A percentile compares a stretch with the other conserved stretches of the same genome.
Evolutionary conservation across 441 rosid genomes (phyloP).

Genomic region (Euphorbia schlechtendalii): DNA sequence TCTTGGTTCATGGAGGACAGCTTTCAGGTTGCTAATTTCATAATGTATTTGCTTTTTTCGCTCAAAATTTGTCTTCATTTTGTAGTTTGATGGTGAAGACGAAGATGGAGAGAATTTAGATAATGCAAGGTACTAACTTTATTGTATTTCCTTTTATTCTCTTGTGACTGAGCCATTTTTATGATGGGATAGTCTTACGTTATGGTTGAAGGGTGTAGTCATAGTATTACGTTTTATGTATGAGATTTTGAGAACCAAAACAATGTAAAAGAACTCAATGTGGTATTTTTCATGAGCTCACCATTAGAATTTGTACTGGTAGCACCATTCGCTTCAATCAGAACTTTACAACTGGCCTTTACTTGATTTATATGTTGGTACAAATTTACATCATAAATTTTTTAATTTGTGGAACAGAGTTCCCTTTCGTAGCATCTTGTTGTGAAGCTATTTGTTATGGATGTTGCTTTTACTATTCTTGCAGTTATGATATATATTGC

Average conservation of each 20-base stretch:
- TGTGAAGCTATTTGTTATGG: background rate
- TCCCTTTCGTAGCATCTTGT: background rate
- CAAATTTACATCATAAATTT: background rate
- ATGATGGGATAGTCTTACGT: background rate
- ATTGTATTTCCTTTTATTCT: constrained; percentile 3
- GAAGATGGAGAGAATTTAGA: constrained; percentile 37
- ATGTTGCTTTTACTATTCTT: background rate
- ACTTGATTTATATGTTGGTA: background rate
- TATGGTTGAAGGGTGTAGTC: background rate
- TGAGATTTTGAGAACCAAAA: too few relatives aligned
- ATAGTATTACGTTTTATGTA: too few relatives aligned
- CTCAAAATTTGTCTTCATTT: background rate
- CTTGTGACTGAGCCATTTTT: background rate
- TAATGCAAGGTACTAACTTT: constrained; percentile 43
- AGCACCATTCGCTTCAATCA: background rate
- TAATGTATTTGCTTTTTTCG: too few relatives aligned
- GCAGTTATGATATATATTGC: background rate
- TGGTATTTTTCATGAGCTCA: background rate
- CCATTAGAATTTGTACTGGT: background rate
- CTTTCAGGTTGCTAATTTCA: too few relatives aligned
- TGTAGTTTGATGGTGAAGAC: constrained; percentile 50
- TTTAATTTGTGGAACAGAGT: background rate
- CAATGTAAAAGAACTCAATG: too few relatives aligned
- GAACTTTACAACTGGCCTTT: background rate
- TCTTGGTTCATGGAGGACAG: too few relatives aligned